Conservation (phyloP, 768 basidiomycete species). For the Imleria badia region DNA sequence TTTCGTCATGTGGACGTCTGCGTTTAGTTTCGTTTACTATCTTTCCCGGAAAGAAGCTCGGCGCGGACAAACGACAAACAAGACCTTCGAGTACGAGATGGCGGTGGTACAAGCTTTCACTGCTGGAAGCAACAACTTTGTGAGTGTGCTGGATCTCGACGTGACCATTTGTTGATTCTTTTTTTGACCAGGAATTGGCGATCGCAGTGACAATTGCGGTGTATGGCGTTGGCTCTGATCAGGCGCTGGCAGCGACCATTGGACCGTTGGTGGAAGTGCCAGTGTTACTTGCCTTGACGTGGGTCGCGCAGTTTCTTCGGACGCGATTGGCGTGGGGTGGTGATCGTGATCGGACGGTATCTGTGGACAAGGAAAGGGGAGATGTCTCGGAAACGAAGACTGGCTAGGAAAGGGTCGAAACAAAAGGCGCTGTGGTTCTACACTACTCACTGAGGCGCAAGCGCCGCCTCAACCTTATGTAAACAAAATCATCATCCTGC, state of each 20-base stretch:
- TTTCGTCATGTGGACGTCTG: conserved; percentile 67
- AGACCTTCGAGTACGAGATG: conserved; percentile 57
- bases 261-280: conserved; percentile 81
- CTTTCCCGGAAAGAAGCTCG: conserved; percentile 38
- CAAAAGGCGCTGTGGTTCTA: too few relatives aligned
- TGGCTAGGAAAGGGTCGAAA: neutral
- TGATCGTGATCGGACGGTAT: neutral
- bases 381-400: neutral
- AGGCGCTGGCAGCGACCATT: conserved; percentile 80
- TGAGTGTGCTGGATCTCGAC: conserved; percentile 30
- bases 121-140: conserved; percentile 77
- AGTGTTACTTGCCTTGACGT: conserved; percentile 67
- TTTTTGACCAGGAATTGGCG: conserved; percentile 59
- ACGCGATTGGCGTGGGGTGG: conserved; percentile 41
- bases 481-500: too few relatives aligned
- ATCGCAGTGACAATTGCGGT: conserved; percentile 80
- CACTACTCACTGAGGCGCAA: too few relatives aligned
- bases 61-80: neutral
- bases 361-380: neutral
- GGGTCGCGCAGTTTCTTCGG: conserved; percentile 53
- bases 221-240: conserved; percentile 74
- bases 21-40: conserved; percentile 57
- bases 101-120: conserved; percentile 81
- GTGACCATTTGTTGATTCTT: too few relatives aligned
- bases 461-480: too few relatives aligned